Evolutionary conservation across 2,329 filamentous ascomycete genomes (phyloP).

Genomic region (Fusarium domesticum): DNA sequence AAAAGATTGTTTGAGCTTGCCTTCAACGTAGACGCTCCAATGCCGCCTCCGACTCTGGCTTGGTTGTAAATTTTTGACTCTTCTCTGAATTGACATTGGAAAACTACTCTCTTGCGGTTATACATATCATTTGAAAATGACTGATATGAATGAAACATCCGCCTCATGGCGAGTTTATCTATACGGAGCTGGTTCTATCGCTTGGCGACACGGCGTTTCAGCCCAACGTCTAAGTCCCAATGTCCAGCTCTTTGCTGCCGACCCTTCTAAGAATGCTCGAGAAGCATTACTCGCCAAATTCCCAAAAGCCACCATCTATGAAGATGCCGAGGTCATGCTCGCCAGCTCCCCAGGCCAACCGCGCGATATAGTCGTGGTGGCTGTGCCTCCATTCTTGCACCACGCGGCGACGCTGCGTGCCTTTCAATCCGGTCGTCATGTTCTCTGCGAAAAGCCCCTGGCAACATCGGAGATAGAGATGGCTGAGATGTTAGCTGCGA

Average conservation of each 20-base stretch:
- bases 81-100: not conserved
- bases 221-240: constrained; percentile 3
- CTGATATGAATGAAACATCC: not conserved
- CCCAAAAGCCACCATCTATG: constrained; percentile 7
- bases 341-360: constrained; percentile 5
- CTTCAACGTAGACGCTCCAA: not conserved
- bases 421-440: constrained; percentile 9
- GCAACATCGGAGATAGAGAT: constrained; percentile 10
- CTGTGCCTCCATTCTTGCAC: constrained; percentile 12
- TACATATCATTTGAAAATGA: constrained; percentile 1
- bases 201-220: constrained; percentile 11
- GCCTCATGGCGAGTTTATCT: constrained; percentile 7
- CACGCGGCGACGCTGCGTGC: constrained; percentile 8
- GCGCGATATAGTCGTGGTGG: constrained; percentile 12
- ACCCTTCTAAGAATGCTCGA: constrained; percentile 7
- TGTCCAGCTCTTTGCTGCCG: constrained; percentile 10
- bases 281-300: constrained; percentile 9
- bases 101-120: not conserved
- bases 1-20: not conserved
- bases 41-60: not conserved
- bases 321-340: constrained; percentile 9
- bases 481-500: constrained; percentile 10
- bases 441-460: constrained; percentile 14
- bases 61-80: not conserved
- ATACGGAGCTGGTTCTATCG: constrained; percentile 12